These are phyloP conservation scores for Aspergillus kassunensis DNA, from an alignment of 495 filamentous ascomycete genomes.

Conservation along the genomic window DNA sequence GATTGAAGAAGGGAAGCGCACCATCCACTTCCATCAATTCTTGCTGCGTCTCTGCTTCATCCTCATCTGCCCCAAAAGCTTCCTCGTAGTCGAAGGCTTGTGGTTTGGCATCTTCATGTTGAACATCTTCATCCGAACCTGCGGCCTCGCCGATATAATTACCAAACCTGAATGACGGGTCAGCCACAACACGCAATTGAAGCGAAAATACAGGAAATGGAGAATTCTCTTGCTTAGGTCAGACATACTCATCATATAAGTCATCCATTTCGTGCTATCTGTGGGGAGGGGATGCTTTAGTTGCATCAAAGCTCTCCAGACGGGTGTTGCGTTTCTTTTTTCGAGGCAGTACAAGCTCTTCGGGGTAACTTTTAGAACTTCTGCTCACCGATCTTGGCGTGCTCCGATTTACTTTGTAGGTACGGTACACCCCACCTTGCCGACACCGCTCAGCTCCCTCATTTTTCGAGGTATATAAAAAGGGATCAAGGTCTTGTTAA, in stretches of 20 bases:
- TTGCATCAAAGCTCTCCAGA: conserved; percentile 11
- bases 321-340: conserved; percentile 19
- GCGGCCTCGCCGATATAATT: conserved; percentile 93
- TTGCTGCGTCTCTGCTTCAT: conserved; percentile 58
- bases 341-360: conserved; percentile 11
- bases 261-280: conserved; percentile 61
- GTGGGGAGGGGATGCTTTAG: conserved; percentile 2
- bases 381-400: conserved; percentile 27
- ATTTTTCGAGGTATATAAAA: conserved; percentile 5
- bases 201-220: neutral
- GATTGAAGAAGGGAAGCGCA: conserved; percentile 30
- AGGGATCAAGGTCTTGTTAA: neutral
- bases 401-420: conserved; percentile 5
- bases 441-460: conserved; percentile 8
- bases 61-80: conserved; percentile 60
- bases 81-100: conserved; percentile 81
- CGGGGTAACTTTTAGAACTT: conserved; percentile 14
- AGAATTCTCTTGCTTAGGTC: neutral
- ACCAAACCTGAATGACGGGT: conserved; percentile 63
- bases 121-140: conserved; percentile 82
- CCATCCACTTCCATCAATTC: conserved; percentile 94
- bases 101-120: conserved; percentile 62
- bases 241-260: conserved; percentile 73
- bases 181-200: conserved; percentile 15
- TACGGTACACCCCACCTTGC: conserved; percentile 5